These are phyloP conservation scores for Nigrograna mackinnonii DNA, from an alignment of 2,329 filamentous ascomycete genomes.

Conservation along the genomic window DNA sequence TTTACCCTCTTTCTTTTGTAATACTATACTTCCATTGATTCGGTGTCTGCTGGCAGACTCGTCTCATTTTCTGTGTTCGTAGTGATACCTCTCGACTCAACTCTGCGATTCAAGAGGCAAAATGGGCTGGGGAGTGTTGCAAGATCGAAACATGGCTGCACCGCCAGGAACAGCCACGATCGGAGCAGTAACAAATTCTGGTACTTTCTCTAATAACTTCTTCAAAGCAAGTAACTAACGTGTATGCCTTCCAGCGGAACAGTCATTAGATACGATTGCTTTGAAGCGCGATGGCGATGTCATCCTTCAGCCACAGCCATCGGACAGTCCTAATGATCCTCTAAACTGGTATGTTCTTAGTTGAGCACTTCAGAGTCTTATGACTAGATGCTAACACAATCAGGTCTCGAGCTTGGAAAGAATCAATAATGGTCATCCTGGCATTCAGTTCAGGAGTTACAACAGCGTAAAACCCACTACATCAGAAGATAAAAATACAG, in stretches of 20 bases:
- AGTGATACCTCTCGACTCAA: not conserved
- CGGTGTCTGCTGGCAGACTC: not conserved
- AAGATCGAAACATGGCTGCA: conserved; percentile 31
- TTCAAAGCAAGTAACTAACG: not conserved
- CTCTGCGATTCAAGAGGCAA: conserved; percentile 7
- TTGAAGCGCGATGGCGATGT: conserved; percentile 61
- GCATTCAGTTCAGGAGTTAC: conserved; percentile 39
- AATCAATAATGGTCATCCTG: conserved; percentile 35
- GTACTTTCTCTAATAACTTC: conserved; percentile 5
- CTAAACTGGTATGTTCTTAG: conserved; percentile 49
- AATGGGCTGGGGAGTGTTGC: conserved; percentile 35
- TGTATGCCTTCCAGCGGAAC: conserved; percentile 12
- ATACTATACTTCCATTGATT: not conserved
- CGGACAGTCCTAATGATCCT: conserved; percentile 87
- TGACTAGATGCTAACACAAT: conserved; percentile 1
- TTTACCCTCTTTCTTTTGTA: not conserved
- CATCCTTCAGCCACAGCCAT: conserved; percentile 88
- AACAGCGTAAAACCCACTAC: conserved; percentile 23
- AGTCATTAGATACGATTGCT: conserved; percentile 16
- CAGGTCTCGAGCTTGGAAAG: conserved; percentile 26
- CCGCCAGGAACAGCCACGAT: conserved; percentile 36
- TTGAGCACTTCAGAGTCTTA: not conserved
- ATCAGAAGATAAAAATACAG: no score
- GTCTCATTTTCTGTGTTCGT: not conserved
- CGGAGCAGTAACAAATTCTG: conserved; percentile 13